These are phyloP conservation scores for Cytospora schulzeri DNA, from an alignment of 2,329 filamentous ascomycete species.

Conservation along the genomic window DNA sequence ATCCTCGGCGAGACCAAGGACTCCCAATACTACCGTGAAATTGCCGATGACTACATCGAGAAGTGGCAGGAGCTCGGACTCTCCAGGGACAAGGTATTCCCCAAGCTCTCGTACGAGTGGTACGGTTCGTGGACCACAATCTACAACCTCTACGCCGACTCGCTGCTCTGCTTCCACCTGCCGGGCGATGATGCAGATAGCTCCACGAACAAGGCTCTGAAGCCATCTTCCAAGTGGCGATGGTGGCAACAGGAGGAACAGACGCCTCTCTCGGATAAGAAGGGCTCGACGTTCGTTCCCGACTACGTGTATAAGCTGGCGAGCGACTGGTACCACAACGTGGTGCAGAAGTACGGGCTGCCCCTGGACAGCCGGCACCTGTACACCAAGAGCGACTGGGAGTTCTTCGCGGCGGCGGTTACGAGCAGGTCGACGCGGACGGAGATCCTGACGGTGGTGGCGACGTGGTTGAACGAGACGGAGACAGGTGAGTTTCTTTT, in stretches of 20 bases:
- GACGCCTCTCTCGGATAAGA: conserved; percentile 29
- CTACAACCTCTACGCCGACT: conserved; percentile 76
- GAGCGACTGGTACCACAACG: conserved; percentile 77
- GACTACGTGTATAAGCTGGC: conserved; percentile 76
- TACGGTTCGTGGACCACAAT: conserved; percentile 81
- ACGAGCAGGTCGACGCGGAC: conserved; percentile 67
- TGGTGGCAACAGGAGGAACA: conserved; percentile 27
- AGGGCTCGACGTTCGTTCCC: conserved; percentile 62
- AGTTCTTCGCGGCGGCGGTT: conserved; percentile 84
- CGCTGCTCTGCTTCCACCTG: conserved; percentile 77
- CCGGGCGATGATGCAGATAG: conserved; percentile 30
- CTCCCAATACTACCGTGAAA: conserved; percentile 61
- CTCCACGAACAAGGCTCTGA: not conserved
- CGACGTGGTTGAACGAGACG: conserved; percentile 83
- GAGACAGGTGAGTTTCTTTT: conserved; percentile 52
- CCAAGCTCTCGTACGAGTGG: conserved; percentile 80
- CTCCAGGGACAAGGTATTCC: conserved; percentile 70
- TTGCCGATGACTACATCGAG: conserved; percentile 66
- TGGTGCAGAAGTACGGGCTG: conserved; percentile 79
- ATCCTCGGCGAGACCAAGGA: conserved; percentile 61
- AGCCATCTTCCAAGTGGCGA: conserved; percentile 25
- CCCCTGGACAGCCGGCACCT: conserved; percentile 81
- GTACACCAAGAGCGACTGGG: conserved; percentile 90
- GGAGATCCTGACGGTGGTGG: conserved; percentile 74
- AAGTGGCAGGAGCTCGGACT: conserved; percentile 74